These are phyloP conservation scores for Globisporangium viniferum DNA, from an alignment of 352 stramenopile species.

Conservation along the genomic window DNA sequence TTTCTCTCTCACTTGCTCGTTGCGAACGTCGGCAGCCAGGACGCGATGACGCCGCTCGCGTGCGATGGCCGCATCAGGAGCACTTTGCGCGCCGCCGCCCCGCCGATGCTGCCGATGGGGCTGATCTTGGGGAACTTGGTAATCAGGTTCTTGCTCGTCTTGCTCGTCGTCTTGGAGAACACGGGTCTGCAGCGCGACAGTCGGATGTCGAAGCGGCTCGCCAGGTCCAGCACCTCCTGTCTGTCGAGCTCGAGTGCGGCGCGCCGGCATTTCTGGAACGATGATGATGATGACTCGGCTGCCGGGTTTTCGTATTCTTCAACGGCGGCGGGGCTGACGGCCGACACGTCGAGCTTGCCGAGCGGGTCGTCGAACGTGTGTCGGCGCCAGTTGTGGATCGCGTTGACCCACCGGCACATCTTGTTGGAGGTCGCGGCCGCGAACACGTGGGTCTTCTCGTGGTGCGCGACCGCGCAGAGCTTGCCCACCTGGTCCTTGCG, in stretches of 20 bases:
- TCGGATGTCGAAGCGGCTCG: conserved; percentile 52
- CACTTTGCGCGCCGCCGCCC: conserved; percentile 16
- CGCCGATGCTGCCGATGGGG: conserved; percentile 15
- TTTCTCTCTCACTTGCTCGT: background rate
- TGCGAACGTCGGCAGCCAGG: conserved; percentile 29
- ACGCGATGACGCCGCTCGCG: conserved; percentile 24
- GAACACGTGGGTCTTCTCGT: conserved; percentile 39
- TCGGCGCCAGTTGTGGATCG: conserved; percentile 70
- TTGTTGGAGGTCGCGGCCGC: conserved; percentile 45
- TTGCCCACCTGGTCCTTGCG: conserved; percentile 47
- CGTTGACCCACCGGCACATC: conserved; percentile 67
- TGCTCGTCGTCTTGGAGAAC: background rate
- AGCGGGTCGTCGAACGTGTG: conserved; percentile 61
- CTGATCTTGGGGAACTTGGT: conserved; percentile 22
- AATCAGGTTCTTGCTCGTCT: conserved; percentile 8
- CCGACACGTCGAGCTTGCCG: conserved; percentile 14
- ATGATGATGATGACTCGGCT: conserved; percentile 12
- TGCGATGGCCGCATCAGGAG: conserved; percentile 15
- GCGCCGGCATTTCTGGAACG: conserved; percentile 23
- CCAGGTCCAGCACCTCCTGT: conserved; percentile 15
- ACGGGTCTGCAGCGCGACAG: conserved; percentile 15
- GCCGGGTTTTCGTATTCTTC: conserved; percentile 5
- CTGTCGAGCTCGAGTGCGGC: conserved; percentile 16
- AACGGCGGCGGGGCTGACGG: background rate
- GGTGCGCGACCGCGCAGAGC: conserved; percentile 34